These are phyloP conservation scores for Lasiosphaeria hispida DNA, from an alignment of 495 filamentous ascomycete species.

Conservation along the genomic window DNA sequence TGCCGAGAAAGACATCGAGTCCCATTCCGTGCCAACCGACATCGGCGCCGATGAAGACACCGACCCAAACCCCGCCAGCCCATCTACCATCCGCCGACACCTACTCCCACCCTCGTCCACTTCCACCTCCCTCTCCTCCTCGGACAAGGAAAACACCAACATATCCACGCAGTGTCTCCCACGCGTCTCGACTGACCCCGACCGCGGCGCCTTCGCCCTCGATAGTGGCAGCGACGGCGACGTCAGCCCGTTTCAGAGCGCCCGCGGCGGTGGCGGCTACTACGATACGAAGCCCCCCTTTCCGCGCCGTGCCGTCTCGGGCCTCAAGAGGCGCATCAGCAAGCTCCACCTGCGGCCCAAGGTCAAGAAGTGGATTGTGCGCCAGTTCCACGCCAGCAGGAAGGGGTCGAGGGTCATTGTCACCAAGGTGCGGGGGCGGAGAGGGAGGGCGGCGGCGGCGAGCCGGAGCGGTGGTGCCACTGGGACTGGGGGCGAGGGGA, in stretches of 20 bases:
- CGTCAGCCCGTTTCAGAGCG: neutral
- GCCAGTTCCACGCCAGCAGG: constrained; percentile 20
- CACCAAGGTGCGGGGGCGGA: constrained; percentile 11
- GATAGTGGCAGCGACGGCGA: neutral
- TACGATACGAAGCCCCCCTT: neutral
- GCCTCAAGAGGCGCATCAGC: neutral
- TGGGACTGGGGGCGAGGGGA: neutral
- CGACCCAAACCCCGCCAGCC: too few species aligned
- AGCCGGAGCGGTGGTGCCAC: neutral
- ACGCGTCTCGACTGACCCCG: constrained; percentile 14
- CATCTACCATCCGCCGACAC: neutral
- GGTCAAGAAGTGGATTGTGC: constrained; percentile 26
- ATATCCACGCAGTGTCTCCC: constrained; percentile 23
- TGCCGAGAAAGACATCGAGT: too few species aligned
- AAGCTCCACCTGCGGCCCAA: constrained; percentile 7
- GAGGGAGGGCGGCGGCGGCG: neutral
- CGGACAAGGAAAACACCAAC: constrained; percentile 1
- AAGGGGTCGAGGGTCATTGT: constrained; percentile 21
- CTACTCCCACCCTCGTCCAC: neutral
- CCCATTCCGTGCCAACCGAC: too few species aligned
- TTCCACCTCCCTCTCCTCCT: too few species aligned
- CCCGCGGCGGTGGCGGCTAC: neutral
- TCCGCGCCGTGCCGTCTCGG: neutral
- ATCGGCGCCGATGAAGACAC: neutral
- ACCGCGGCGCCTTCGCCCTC: neutral